Base-by-base conservation (phyloP, 2,329 filamentous ascomycete genomes). In the Aspergillus aculeatinus region DNA sequence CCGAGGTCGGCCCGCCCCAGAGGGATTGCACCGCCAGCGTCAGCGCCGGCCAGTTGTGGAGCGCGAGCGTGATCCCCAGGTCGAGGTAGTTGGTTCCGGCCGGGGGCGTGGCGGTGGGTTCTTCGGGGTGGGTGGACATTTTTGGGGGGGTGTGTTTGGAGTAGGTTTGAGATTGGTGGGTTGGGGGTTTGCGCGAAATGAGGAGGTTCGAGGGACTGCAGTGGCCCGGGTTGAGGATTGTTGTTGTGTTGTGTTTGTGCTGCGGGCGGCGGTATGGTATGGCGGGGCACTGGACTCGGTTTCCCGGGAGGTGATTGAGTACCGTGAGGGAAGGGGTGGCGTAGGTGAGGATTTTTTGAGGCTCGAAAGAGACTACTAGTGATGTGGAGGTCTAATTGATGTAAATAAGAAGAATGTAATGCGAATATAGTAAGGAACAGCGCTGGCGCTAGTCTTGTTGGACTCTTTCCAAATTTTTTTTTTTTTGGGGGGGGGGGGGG, bases 11-110 rank as follows among this genome's bases (percentile, higher is more conserved):
- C 2, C 94, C 95, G 69, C 94, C 95, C 89, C 93, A 96, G 78
- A 87, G 83, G 75, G 91, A 92, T 74, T 90, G 85, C 49, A 97
- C 91, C 51, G 95, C 92, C 72, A 96, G 87, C 52, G 89, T 89
- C 57, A 99, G 88, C 33, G 91, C 89, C 7, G 90, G 88, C 95
- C 95, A 99, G 72, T 90, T 85, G 80, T 93, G 87, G 66, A 99
- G 86, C 48, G 89, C 81, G 74, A 95, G 89, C 74, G 91, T 92
- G 68, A 97, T 89, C 72, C 87, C 90, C 71, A 95, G 89, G 75
- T 98, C 95, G 80, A 98, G 91, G 71, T 87, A 83, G 65, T 82
- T 77, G 72, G 88, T 83, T 68, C 83, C 68, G 83, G 85, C 68
- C 60, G 55, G n/a, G 57, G 50, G 51, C 61, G 65, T 42, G 59